phyloP scores from a whole-genome alignment of 129 eudicot genomes.

The Oenanthe sinensis region DNA sequence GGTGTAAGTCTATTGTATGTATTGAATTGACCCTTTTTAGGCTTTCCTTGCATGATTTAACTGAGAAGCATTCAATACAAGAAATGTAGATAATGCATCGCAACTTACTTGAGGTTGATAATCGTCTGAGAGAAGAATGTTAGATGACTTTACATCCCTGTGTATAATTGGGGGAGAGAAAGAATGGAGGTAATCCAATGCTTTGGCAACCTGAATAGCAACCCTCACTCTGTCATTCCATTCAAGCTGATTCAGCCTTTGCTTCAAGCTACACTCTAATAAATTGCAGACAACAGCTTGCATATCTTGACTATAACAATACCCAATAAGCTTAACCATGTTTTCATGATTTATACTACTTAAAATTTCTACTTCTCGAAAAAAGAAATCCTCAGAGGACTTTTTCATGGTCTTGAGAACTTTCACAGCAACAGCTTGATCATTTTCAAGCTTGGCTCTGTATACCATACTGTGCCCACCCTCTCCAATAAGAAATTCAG shows the following conservation, averaged over 20 bases:
- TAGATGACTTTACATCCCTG: conserved; percentile 25
- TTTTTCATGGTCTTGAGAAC: conserved; percentile 13
- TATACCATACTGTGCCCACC: conserved; percentile 34
- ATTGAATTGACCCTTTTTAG: background rate
- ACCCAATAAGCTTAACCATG: conserved; percentile 27
- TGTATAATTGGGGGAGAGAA: conserved; percentile 33
- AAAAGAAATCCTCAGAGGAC: conserved; percentile 15
- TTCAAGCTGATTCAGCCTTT: background rate
- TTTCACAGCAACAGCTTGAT: conserved; percentile 33
- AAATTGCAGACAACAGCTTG: conserved; percentile 31
- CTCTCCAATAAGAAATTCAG: conserved; percentile 27
- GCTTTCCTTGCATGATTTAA: background rate
- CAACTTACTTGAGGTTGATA: background rate
- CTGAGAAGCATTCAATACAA: background rate
- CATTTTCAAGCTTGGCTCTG: conserved; percentile 24
- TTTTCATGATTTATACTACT: conserved; percentile 36
- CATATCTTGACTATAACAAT: conserved; percentile 26
- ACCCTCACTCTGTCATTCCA: background rate
- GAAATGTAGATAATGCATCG: background rate
- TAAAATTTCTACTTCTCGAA: conserved; percentile 31
- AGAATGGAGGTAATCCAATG: conserved; percentile 33
- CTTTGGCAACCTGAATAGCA: background rate
- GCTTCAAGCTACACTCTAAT: conserved; percentile 16
- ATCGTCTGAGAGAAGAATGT: conserved; percentile 6
- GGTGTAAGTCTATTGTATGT: background rate